Conservation (phyloP, 1,284 basidiomycete genomes). For the Ganoderma multipileum region DNA sequence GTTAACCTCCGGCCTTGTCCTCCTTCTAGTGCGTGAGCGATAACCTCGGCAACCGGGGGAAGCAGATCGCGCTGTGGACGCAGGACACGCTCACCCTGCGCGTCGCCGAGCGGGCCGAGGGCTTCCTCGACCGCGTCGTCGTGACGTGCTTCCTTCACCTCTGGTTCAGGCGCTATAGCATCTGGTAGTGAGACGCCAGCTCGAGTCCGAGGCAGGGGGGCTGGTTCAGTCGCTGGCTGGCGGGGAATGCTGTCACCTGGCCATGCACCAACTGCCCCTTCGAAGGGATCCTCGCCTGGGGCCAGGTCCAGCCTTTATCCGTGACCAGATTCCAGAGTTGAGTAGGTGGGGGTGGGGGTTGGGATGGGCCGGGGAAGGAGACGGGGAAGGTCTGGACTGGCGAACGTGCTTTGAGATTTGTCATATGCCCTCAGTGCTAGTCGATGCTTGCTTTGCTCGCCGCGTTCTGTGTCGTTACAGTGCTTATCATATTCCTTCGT, state of each 20-base stretch:
- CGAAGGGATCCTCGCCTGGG: neutral
- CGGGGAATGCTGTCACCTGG: neutral
- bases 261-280: neutral
- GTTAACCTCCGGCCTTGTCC: conserved; percentile 7
- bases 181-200: conserved; percentile 31
- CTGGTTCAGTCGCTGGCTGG: neutral
- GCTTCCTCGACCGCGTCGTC: conserved; percentile 58
- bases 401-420: conserved; percentile 2
- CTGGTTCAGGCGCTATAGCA: conserved; percentile 50
- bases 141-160: conserved; percentile 63
- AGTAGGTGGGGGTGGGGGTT: neutral
- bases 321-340: neutral
- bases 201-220: neutral
- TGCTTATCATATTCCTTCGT: conserved; percentile 24
- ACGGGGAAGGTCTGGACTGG: neutral
- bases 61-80: conserved; percentile 57
- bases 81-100: conserved; percentile 47
- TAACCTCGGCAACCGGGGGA: conserved; percentile 44
- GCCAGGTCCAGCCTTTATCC: neutral
- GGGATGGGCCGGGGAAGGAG: neutral
- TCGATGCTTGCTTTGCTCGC: conserved; percentile 18
- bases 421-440: conserved; percentile 5
- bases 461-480: conserved; percentile 16
- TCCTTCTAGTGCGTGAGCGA: conserved; percentile 54
- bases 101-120: conserved; percentile 48